Evolutionary conservation across 116 monocot genomes (phyloP).

Genomic region (Dioscorea cayenensis): DNA sequence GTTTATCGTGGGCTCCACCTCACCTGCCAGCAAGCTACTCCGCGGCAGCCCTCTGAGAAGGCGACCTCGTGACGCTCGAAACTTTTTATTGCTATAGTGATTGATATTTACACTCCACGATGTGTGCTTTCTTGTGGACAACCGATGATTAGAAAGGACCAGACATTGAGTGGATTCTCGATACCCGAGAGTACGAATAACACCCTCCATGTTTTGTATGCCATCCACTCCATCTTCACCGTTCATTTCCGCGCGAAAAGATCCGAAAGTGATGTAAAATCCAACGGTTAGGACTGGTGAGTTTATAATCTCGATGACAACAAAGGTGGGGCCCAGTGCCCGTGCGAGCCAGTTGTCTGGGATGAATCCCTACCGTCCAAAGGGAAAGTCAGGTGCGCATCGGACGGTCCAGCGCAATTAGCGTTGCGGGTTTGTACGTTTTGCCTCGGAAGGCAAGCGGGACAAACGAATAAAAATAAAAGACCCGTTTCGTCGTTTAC

Average conservation of each 20-base stretch:
- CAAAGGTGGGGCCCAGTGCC: not conserved
- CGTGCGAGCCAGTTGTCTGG: constrained; percentile 2
- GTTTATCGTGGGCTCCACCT: not conserved
- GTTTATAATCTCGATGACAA: not conserved
- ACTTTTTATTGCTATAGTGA: not conserved
- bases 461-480: not conserved
- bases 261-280: not conserved
- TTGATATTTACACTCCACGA: not conserved
- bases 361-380: not conserved
- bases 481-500: not conserved
- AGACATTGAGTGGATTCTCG: not conserved
- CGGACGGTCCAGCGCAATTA: not conserved
- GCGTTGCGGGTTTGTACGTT: not conserved
- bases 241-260: not conserved
- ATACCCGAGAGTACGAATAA: not conserved
- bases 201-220: not conserved
- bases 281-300: no score
- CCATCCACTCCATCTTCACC: not conserved
- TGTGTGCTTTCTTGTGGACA: not conserved
- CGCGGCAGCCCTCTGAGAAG: not conserved
- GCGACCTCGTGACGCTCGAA: constrained; percentile 1
- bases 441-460: not conserved
- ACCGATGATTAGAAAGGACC: not conserved
- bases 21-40: not conserved
- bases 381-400: not conserved